These are phyloP conservation scores for Spongiforma sp. DNA, from an alignment of 1,284 basidiomycete species.

Conservation along the genomic window DNA sequence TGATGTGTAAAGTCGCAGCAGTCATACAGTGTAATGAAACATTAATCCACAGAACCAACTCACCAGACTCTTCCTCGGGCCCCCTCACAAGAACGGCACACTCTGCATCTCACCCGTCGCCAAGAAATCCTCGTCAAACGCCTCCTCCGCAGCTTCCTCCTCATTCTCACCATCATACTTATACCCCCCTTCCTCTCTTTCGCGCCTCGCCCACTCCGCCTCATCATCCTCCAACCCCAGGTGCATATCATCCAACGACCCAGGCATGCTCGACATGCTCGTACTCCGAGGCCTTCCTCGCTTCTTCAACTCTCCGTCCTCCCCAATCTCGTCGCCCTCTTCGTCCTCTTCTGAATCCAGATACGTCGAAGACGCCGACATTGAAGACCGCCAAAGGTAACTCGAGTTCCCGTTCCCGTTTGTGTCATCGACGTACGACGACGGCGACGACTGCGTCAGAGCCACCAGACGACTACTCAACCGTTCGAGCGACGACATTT, in stretches of 20 bases:
- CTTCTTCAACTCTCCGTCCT: slow-evolving; percentile 44
- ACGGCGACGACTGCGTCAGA: slow-evolving; percentile 44
- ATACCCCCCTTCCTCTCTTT: slow-evolving; percentile 34
- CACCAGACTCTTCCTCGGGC: too few species aligned
- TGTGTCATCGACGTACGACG: slow-evolving; percentile 22
- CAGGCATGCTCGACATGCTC: slow-evolving; percentile 84
- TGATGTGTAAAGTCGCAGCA: too few species aligned
- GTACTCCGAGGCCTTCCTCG: slow-evolving; percentile 51
- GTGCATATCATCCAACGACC: slow-evolving; percentile 64
- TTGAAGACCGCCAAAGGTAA: slow-evolving; percentile 57
- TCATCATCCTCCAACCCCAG: slow-evolving; percentile 59
- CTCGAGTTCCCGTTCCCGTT: slow-evolving; percentile 38
- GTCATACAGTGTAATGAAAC: too few species aligned
- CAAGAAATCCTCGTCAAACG: slow-evolving; percentile 81
- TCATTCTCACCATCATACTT: slow-evolving; percentile 46
- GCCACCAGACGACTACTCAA: slow-evolving; percentile 60
- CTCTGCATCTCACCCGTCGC: slow-evolving; percentile 87
- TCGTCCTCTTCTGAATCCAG: slow-evolving; percentile 63
- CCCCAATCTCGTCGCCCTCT: slow-evolving; percentile 35
- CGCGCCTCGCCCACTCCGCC: slow-evolving; percentile 37
- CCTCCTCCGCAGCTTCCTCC: slow-evolving; percentile 61
- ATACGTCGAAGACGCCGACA: slow-evolving; percentile 51
- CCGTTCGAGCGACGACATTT: slow-evolving; percentile 76
- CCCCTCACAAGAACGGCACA: slow-evolving; percentile 69
- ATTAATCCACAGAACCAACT: too few species aligned